Evolutionary conservation across 306 rosid species (phyloP), one percentile per base, ranked within the genome.

Genomic region (Trifolium subterraneum): DNA sequence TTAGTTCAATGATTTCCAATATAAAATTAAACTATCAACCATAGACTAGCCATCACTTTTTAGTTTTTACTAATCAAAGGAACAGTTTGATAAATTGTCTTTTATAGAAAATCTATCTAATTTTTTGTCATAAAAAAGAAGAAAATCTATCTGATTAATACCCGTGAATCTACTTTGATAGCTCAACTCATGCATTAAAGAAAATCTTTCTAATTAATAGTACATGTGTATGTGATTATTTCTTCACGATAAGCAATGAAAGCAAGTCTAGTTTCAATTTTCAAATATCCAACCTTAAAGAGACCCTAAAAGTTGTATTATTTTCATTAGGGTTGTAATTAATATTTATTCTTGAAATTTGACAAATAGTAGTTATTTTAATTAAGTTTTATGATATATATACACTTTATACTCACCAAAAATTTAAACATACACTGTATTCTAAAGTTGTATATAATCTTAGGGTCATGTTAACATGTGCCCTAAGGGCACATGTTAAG

Each of bases 11-110:
- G 0, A n/a, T 16, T 23, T 62, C 16, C 9, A 39, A 36, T 12
- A 8, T 38, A 25, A 25, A 25, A 25, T 25, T 2, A 38, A 48
- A 61, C 13, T 44, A 20, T 45, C 22, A 36, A 10, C 50, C 22
- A 25, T 25, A 2, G 2, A 25, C 29, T 56, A 10, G 69, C 55
- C 56, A 70, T 36, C 47, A 8, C 76, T 35, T 35, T 23, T 23
- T 23, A 23, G 25, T 42, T 68, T 35, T 16, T 35, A 33, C 62
- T 42, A 68, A 77, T 27, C 52, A 56, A 14, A 56, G 59, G 33
- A 29, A 56, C 38, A 12, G 48, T 33, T 31, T 19, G 38, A 56
- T 56, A n/a, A 9, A 45, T 19, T 42, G 31, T 38, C 7, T 8
- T 10, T 41, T 41, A 10, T n/a, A 71, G 36, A 68, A 39, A 56